Conservation (phyloP, 2,329 filamentous ascomycete species). For the Botrytis cinerea region DNA sequence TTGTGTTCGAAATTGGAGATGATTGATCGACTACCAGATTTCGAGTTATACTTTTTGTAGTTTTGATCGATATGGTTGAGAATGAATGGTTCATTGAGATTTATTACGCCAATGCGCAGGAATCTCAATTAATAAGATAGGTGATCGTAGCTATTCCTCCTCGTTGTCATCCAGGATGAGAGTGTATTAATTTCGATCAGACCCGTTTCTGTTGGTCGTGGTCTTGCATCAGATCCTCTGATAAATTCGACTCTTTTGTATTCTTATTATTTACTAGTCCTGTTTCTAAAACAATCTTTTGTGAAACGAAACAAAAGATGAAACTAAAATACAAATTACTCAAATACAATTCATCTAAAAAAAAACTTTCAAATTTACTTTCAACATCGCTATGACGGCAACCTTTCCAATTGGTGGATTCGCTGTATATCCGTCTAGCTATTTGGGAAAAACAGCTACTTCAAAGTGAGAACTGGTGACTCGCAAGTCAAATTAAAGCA, state of each 20-base stretch:
- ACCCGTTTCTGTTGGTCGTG: not conserved
- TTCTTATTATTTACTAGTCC: not conserved
- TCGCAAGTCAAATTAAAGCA: not conserved
- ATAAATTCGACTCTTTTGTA: not conserved
- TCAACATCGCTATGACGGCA: not conserved
- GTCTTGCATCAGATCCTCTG: not conserved
- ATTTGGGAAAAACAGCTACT: not conserved
- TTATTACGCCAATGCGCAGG: rapidly evolving
- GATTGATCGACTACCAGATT: not conserved
- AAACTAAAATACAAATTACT: not conserved
- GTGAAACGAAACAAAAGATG: not conserved
- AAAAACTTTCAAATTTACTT: not conserved
- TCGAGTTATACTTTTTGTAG: not conserved
- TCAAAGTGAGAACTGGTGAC: not conserved
- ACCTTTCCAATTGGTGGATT: rapidly evolving
- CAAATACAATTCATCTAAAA: not conserved
- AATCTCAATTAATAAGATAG: rapidly evolving
- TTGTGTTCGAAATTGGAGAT: not conserved
- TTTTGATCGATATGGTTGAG: not conserved
- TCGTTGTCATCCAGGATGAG: not conserved
- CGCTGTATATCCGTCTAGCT: not conserved
- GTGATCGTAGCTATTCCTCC: not conserved
- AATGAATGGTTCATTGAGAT: not conserved
- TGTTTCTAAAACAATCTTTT: not conserved
- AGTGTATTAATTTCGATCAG: not conserved